Evolutionary conservation across 2,329 filamentous ascomycete genomes (phyloP), one percentile per base, ranked within the genome.

Genomic region (Metarhizium anisopliae): DNA sequence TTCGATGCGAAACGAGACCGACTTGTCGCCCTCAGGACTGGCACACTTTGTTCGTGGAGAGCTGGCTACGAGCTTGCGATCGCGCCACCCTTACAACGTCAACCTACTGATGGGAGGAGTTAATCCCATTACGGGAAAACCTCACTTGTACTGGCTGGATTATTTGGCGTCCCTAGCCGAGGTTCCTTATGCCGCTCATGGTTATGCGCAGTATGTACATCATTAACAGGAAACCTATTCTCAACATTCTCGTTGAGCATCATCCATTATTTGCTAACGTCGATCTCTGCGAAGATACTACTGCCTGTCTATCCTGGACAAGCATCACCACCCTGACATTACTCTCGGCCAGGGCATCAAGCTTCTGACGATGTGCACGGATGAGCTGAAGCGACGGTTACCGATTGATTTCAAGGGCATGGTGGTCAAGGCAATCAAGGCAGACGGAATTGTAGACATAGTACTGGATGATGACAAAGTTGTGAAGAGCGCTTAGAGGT

Each of bases 351-450:
- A 95, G 72, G 94, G 94, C 56, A 83, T 96, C 75, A 94, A 96
- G 79, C 84, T 99, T 60, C 78, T 99, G 67, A 86, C 84, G 66
- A 88, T 96, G 86, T 99, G 94, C 77, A 94, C 90, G 63, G 92
- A 97, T 72, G 94, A 99, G 79, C 77, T 99, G 70, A 96, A 96
- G 83, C 85, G 94, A 71, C 84, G 95, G 74, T 83, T 99, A 79
- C 94, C 94, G 58, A 92, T 99, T 69, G 94, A 99, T 72, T 99
- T 97, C 83, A 99, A 99, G 81, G 94, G 94, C 43, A 89, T 96
- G 85, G 68, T 81, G 54, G 92, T 99, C 66, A 97, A 97, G 81
- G 88, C 91, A 40, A 85, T 99, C 66, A 96, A 91, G 59, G 95
- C 95, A 77, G 90, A 97, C 64, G 94, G 95, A 11, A 87, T 99